A percentile compares a stretch with the other conserved stretches of the same genome.
These are phyloP conservation scores for Agaricus bisporus DNA, from an alignment of 768 basidiomycete species.

Conservation along the genomic window DNA sequence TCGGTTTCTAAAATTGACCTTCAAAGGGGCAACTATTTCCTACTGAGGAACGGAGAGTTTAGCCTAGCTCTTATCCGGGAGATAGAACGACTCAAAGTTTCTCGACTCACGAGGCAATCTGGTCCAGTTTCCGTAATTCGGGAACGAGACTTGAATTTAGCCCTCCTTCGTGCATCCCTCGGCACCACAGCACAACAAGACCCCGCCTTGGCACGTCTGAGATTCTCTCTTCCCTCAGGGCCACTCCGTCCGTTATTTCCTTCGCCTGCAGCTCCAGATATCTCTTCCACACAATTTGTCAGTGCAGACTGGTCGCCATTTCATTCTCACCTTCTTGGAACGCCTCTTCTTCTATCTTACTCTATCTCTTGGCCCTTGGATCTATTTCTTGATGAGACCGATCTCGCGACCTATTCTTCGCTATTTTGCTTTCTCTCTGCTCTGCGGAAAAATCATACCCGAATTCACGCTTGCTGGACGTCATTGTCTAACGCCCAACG, in stretches of 20 bases:
- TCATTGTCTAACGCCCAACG: conserved; percentile 83
- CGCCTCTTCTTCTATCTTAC: conserved; percentile 65
- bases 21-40: conserved; percentile 80
- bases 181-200: conserved; percentile 89
- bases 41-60: conserved; percentile 86
- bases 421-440: conserved; percentile 82
- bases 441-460: conserved; percentile 76
- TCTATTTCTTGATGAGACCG: conserved; percentile 75
- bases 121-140: conserved; percentile 72
- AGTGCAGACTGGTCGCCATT: conserved; percentile 45
- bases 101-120: conserved; percentile 63
- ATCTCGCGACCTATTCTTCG: conserved; percentile 67
- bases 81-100: conserved; percentile 76
- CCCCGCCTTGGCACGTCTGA: conserved; percentile 63
- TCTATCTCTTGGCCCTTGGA: conserved; percentile 82
- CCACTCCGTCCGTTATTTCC: conserved; percentile 79
- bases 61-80: conserved; percentile 79
- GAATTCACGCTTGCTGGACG: conserved; percentile 78
- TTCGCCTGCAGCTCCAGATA: conserved; percentile 41
- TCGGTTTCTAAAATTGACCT: not conserved
- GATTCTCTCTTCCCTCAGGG: conserved; percentile 74
- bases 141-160: conserved; percentile 86
- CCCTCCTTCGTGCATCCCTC: conserved; percentile 79
- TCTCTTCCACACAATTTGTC: conserved; percentile 31
- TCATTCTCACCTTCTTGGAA: conserved; percentile 74